Evolutionary conservation across 192 early-diverging fungal genomes (phyloP), one percentile per base, ranked within the genome.

Genomic region (Backusella sp.): DNA sequence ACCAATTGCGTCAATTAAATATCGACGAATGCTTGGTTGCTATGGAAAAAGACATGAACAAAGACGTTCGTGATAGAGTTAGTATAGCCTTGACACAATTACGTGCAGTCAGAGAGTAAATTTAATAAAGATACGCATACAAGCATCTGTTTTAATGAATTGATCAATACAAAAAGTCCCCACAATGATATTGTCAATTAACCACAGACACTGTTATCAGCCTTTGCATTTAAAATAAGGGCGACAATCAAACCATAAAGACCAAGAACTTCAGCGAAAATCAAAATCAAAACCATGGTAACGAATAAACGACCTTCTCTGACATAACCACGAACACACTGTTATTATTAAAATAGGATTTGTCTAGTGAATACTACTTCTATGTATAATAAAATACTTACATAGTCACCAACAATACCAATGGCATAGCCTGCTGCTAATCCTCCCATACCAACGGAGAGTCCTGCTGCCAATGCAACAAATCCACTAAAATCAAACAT

Each of bases 401-500:
- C 93, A 21, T 92, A 89, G 77, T 97, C 96, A 72, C 96, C 96
- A 28, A 94, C 94, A 78, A 95, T 92, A 69, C 95, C 95, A 77
- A 97, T 94, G 36, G 95, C 93, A 84, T 94, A 96, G 28, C 95
- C 95, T 46, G 94, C 94, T 46, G 95, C 95, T 83, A 97, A 85
- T 30, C 94, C 94, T 30, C 91, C 87, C 36, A 96, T 82, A 72
- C 95, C 95, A 46, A 94, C 94, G 68, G 92, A 90, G 37, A 96
- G 77, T 67, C 94, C 94, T 8, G 94, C 89, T 14, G 90, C 92
- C 53, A 96, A 85, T 76, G 95, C 93, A 73, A 96, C 88, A 73
- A 94, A 95, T 44, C 92, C 92, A 70, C 81, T 84, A 53, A 11
- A 73, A 34, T 41, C 9, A 68, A 75, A 28, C 42, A 19, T 6